phyloP scores from a whole-genome alignment of 192 early-diverging fungal genomes.

The Phycomyces blakesleeanus region DNA sequence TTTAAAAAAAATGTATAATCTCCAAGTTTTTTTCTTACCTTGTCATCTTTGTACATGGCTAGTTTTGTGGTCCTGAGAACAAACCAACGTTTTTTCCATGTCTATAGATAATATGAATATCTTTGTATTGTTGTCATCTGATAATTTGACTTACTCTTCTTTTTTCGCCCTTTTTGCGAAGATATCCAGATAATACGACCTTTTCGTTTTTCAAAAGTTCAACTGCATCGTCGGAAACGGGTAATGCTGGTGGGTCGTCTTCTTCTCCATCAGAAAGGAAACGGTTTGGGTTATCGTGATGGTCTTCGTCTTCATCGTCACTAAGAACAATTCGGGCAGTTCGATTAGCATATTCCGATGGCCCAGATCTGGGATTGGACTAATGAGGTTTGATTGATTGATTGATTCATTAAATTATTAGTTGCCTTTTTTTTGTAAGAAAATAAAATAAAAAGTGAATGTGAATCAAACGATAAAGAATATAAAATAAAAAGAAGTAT shows the following conservation, averaged over 20 bases:
- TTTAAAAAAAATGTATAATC: background rate
- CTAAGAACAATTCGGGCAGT: conserved; percentile 20
- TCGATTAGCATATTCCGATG: background rate
- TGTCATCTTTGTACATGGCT: conserved; percentile 82
- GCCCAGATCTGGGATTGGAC: background rate
- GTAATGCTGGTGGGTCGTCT: conserved; percentile 18
- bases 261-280: conserved; percentile 37
- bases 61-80: conserved; percentile 73
- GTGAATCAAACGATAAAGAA: background rate
- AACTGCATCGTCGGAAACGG: conserved; percentile 31
- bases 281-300: conserved; percentile 1
- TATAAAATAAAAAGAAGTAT: background rate
- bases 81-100: conserved; percentile 87
- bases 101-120: conserved; percentile 39
- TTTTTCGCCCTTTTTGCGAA: conserved; percentile 56
- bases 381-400: conserved; percentile 4
- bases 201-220: conserved; percentile 52
- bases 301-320: conserved; percentile 36
- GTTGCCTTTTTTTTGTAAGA: too few species aligned
- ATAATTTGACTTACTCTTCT: conserved; percentile 45
- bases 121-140: too few species aligned
- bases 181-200: conserved; percentile 51
- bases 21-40: conserved; percentile 47
- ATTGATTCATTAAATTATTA: too few species aligned
- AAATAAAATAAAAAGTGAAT: too few species aligned